Evolutionary conservation across 495 filamentous ascomycete genomes (phyloP).

Genomic region (Clavariopsis aquatica): DNA sequence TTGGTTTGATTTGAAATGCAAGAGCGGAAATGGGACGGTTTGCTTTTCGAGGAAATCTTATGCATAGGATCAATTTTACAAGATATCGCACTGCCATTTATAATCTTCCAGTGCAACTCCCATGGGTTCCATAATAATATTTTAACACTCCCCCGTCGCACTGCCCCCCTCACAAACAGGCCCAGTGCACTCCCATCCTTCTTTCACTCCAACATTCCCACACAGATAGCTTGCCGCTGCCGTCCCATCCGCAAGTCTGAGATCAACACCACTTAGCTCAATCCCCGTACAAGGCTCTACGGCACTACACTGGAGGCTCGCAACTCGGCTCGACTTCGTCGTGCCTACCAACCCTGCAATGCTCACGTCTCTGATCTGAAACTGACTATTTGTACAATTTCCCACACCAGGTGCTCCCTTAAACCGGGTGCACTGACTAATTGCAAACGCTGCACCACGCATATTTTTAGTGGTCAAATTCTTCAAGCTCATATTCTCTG

Average conservation of each 20-base stretch:
- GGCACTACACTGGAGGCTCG: slow-evolving; percentile 19
- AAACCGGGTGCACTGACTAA: slow-evolving; percentile 13
- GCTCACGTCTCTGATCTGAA: not conserved
- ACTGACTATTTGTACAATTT: slow-evolving; percentile 2
- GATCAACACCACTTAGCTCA: not conserved
- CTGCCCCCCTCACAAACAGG: slow-evolving; percentile 1
- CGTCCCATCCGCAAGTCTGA: slow-evolving; percentile 11
- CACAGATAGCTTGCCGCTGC: slow-evolving; percentile 1
- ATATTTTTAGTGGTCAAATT: slow-evolving; percentile 4
- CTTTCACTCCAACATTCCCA: slow-evolving; percentile 1
- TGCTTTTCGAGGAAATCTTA: slow-evolving; percentile 24
- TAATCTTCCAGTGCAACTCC: no score
- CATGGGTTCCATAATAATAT: no score
- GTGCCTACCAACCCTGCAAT: not conserved
- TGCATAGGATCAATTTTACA: not conserved
- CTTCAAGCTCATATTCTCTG: not conserved
- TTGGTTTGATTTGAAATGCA: slow-evolving; percentile 36
- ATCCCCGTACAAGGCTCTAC: slow-evolving; percentile 7
- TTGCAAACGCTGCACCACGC: not conserved
- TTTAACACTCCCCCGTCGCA: slow-evolving; percentile 16
- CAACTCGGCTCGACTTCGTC: not conserved
- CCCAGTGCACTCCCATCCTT: slow-evolving; percentile 11
- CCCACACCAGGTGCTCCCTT: slow-evolving; percentile 5
- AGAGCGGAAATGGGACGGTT: not conserved
- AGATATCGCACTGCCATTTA: no score